A percentile compares a stretch with the other conserved stretches of the same genome.
phyloP scores from a whole-genome alignment of 2,329 filamentous ascomycete species.

The Calonectria pteridis region DNA sequence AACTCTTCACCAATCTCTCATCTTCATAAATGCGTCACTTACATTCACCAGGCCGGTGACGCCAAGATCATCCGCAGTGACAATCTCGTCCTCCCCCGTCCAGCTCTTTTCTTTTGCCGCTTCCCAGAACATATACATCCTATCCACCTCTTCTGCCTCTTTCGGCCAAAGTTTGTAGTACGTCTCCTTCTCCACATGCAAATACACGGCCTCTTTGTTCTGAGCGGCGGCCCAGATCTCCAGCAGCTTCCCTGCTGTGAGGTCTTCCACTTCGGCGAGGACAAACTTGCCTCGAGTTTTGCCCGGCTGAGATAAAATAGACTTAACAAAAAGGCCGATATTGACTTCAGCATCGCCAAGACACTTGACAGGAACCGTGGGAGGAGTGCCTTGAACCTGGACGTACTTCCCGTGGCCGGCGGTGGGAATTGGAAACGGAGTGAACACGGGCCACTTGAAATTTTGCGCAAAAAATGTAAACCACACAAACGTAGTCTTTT shows the following conservation, averaged over 20 bases:
- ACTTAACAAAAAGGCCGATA: constrained; percentile 48
- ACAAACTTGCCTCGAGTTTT: constrained; percentile 48
- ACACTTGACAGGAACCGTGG: constrained; percentile 43
- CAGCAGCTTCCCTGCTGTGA: constrained; percentile 45
- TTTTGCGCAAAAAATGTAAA: constrained; percentile 52
- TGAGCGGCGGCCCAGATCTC: constrained; percentile 46
- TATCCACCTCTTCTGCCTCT: constrained; percentile 47
- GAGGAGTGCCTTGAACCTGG: constrained; percentile 43
- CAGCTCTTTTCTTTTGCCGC: constrained; percentile 41
- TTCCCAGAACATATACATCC: constrained; percentile 45
- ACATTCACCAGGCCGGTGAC: constrained; percentile 33
- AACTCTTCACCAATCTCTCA: background rate
- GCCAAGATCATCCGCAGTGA: constrained; percentile 42
- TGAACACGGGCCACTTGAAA: constrained; percentile 32
- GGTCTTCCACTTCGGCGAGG: constrained; percentile 39
- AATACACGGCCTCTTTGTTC: constrained; percentile 40
- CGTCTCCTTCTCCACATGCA: constrained; percentile 42
- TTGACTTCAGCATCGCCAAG: constrained; percentile 50
- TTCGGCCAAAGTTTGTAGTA: constrained; percentile 47
- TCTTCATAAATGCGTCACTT: constrained; percentile 19
- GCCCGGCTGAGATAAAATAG: constrained; percentile 47
- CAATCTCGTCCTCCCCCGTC: constrained; percentile 35
- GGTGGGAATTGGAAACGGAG: constrained; percentile 26
- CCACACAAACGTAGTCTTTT: constrained; percentile 57
- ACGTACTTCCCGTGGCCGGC: constrained; percentile 40